Conservation (phyloP, 1,139 yeast species). For the Candida gigantensis region DNA sequence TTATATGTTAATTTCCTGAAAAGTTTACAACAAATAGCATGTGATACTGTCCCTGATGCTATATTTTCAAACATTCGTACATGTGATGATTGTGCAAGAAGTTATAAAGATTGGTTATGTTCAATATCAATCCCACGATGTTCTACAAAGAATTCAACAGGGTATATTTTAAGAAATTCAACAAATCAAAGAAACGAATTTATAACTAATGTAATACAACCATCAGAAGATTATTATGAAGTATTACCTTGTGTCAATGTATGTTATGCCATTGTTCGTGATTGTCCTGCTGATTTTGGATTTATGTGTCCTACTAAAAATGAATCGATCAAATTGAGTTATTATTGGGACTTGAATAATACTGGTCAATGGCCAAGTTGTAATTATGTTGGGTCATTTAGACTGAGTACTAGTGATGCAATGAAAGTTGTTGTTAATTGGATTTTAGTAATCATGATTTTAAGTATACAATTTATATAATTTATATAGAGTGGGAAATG, state of each 20-base stretch:
- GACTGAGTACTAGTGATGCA: background rate
- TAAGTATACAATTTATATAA: too few species aligned
- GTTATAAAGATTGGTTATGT: slow-evolving; percentile 89
- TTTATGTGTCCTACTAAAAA: slow-evolving; percentile 67
- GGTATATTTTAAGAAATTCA: slow-evolving; percentile 48
- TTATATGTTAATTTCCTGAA: slow-evolving; percentile 68
- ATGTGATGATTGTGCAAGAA: slow-evolving; percentile 69
- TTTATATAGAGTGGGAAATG: too few species aligned
- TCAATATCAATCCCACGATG: slow-evolving; percentile 91
- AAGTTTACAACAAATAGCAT: slow-evolving; percentile 75
- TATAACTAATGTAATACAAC: slow-evolving; percentile 57
- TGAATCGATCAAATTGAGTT: slow-evolving; percentile 42
- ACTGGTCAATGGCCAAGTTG: slow-evolving; percentile 41
- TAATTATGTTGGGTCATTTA: slow-evolving; percentile 47
- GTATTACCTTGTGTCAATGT: slow-evolving; percentile 82
- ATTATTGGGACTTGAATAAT: slow-evolving; percentile 40
- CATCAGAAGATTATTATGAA: slow-evolving; percentile 68
- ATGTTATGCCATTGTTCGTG: slow-evolving; percentile 75
- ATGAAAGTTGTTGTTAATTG: background rate
- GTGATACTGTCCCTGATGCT: slow-evolving; percentile 72
- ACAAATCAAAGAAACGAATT: slow-evolving; percentile 56
- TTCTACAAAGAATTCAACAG: slow-evolving; percentile 48
- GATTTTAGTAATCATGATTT: too few species aligned
- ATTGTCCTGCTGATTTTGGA: slow-evolving; percentile 78
- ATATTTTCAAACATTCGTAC: slow-evolving; percentile 70